Conservation (phyloP, 352 stramenopile genomes). For the Pythium dissotocum region DNA sequence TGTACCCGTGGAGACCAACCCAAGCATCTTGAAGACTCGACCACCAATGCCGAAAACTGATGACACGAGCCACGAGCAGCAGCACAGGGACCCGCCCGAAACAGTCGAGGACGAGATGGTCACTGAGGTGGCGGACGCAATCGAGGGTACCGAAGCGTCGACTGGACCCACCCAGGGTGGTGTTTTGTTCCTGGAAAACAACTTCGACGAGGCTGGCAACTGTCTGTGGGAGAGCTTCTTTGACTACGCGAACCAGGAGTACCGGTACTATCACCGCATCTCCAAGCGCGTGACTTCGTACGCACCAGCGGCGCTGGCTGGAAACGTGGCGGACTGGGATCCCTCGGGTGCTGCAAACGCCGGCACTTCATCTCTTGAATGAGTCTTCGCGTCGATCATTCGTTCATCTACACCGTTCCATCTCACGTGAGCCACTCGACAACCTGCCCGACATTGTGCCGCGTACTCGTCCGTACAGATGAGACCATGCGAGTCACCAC, state of each 20-base stretch:
- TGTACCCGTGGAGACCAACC: slow-evolving; percentile 42
- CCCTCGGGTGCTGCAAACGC: background rate
- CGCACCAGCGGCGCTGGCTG: slow-evolving; percentile 1
- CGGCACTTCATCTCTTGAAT: background rate
- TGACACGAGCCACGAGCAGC: background rate
- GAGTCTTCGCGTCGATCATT: background rate
- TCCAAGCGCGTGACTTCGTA: slow-evolving; percentile 51
- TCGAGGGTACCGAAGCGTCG: background rate
- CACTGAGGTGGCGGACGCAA: background rate
- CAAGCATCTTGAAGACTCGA: slow-evolving; percentile 30
- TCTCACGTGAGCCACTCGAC: background rate
- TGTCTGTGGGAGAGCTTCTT: slow-evolving; percentile 74
- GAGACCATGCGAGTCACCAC: background rate
- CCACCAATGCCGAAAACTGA: background rate
- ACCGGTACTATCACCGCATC: slow-evolving; percentile 68
- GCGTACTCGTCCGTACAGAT: background rate
- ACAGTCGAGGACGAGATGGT: background rate
- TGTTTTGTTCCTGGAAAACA: slow-evolving; percentile 40
- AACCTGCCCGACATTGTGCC: background rate
- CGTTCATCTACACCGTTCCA: slow-evolving; percentile 1
- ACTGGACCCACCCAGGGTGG: background rate
- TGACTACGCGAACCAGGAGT: slow-evolving; percentile 53
- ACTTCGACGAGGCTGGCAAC: slow-evolving; percentile 51
- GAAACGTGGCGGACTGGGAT: background rate
- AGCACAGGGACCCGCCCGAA: background rate